Evolutionary conservation across 768 basidiomycete genomes (phyloP), one percentile per base, ranked within the genome.

Genomic region (Suillus subaureus): DNA sequence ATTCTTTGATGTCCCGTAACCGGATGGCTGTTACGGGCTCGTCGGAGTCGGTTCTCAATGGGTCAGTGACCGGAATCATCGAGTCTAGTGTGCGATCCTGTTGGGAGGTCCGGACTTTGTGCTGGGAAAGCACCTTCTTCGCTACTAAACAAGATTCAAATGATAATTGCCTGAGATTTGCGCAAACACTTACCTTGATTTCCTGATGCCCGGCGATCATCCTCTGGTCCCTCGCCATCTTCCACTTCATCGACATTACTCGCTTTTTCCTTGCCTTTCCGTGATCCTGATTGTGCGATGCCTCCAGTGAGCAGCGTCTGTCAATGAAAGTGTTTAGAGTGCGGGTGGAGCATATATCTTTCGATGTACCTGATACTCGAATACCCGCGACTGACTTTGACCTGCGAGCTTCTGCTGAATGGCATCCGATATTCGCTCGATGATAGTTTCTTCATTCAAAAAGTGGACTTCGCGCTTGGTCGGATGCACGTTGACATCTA

Each of bases 381-480:
- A 93, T 0, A 82, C 80, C 68, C 87, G 80, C n/a, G 89, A 90
- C 63, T 90, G 83, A 66, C 84, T 87, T 68, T 89, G 84, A 35
- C 80, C 84, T 51, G 85, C 81, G 15, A 96, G 78, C n/a, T 80
- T 81, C 54, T 84, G 77, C 68, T 94, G 92, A 3, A 98, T 81
- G 1, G 82, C 83, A 71, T 92, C 88, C 16, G 90, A 87, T 54
- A 99, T 88, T 9, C 81, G 81, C 68, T 93, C 89, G 7, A 89
- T 89, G 71, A 98, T 93, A 16, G 79, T 81, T 61, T 98, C 97
- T 74, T 99, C 95, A 67, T 97, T 88, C 58, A 98, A 76, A 72
- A 99, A 99, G 69, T 95, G 93, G 1, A 98, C 95, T 75, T 98
- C 96, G 54, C 92, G 91, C 75, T 99, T 99, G 2, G 97, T 99